A percentile compares a stretch with the other conserved stretches of the same genome.
phyloP scores from a whole-genome alignment of 1,284 basidiomycete species.

The Meira miltonrushii region DNA sequence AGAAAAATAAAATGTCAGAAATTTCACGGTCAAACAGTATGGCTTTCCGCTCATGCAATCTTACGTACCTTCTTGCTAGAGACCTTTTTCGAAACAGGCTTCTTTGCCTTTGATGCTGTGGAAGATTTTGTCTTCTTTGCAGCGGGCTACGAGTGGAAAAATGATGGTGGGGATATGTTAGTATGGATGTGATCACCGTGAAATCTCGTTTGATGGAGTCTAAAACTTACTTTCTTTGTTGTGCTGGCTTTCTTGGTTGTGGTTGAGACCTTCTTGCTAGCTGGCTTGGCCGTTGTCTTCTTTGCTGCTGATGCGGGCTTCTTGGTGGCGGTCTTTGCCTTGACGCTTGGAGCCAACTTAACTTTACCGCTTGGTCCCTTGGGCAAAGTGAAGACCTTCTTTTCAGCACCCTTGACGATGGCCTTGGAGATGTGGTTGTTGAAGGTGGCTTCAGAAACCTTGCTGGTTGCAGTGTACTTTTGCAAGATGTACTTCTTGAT shows the following conservation, averaged over 20 bases:
- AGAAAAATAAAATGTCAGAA: not conserved
- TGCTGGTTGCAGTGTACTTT: conserved; percentile 34
- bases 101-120: conserved; percentile 44
- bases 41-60: conserved; percentile 15
- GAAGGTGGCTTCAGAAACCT: conserved; percentile 60
- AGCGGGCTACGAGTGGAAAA: conserved; percentile 4
- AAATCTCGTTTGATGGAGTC: not conserved
- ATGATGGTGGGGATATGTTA: not conserved
- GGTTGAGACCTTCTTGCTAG: conserved; percentile 32
- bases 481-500: conserved; percentile 73
- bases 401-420: conserved; percentile 72
- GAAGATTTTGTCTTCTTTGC: conserved; percentile 33
- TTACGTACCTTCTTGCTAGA: conserved; percentile 41
- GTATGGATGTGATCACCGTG: not conserved
- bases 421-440: conserved; percentile 74
- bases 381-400: conserved; percentile 72
- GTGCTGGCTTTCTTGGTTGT: conserved; percentile 28
- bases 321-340: conserved; percentile 56
- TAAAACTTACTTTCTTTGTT: conserved; percentile 34
- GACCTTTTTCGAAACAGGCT: conserved; percentile 31
- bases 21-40: not conserved
- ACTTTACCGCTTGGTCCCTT: conserved; percentile 76
- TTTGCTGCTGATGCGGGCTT: conserved; percentile 39
- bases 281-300: conserved; percentile 35
- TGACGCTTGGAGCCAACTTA: conserved; percentile 65